Evolutionary conservation across 2,329 filamentous ascomycete genomes (phyloP).

Genomic region (Sodiomyces alkalinus): DNA sequence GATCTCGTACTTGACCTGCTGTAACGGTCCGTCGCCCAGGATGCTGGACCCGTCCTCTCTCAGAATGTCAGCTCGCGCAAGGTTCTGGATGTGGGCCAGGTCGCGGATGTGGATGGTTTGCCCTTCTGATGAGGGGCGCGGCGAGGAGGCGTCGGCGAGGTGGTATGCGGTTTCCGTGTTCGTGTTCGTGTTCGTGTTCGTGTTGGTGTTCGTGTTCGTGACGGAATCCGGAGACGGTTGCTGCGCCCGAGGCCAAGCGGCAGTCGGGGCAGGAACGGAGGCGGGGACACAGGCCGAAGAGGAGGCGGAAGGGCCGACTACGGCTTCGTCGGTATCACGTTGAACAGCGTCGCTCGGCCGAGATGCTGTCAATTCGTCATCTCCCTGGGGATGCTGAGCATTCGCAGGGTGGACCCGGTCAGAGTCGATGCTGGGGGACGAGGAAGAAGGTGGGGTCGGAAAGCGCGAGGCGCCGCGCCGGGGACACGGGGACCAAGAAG

Average conservation of each 20-base stretch:
- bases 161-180: slow-evolving; percentile 10
- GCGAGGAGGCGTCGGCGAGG: slow-evolving; percentile 13
- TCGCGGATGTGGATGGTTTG: slow-evolving; percentile 67
- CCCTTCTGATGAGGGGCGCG: slow-evolving; percentile 15
- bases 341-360: slow-evolving; percentile 9
- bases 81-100: slow-evolving; percentile 77
- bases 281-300: too few relatives aligned
- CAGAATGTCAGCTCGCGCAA: slow-evolving; percentile 64
- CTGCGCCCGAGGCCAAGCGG: slow-evolving; percentile 9
- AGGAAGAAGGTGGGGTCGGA: slow-evolving; percentile 39
- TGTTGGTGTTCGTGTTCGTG: too few relatives aligned
- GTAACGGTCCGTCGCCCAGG: slow-evolving; percentile 33
- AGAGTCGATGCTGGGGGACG: slow-evolving; percentile 29
- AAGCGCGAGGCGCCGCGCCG: slow-evolving; percentile 28
- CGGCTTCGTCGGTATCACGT: too few relatives aligned
- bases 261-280: too few relatives aligned
- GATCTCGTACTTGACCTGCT: slow-evolving; percentile 70
- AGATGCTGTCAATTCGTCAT: slow-evolving; percentile 35
- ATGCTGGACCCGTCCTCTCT: slow-evolving; percentile 33
- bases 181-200: too few relatives aligned
- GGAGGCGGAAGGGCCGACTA: slow-evolving; percentile 8
- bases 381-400: slow-evolving; percentile 24
- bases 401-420: slow-evolving; percentile 18
- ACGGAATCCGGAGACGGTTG: slow-evolving; percentile 22
- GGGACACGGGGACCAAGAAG: slow-evolving; percentile 1